Base-by-base conservation (phyloP, 139 green algal species). In the Picochlorum costavermella region DNA sequence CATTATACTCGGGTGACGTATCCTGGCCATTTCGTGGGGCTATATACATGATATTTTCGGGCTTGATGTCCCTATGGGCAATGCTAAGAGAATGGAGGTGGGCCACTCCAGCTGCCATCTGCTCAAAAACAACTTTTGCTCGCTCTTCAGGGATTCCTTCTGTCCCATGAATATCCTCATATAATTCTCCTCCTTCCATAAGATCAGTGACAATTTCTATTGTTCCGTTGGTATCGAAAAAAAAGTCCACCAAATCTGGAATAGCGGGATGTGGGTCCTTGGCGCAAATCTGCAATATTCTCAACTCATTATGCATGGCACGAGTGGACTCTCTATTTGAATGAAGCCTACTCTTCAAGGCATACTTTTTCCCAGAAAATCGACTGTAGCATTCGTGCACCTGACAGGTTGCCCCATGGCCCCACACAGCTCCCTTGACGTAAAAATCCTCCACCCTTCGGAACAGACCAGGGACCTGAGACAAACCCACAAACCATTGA, bases 1-100 rank as follows among this genome's bases (percentile, higher is more conserved):
- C 3, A 36, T n/a, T 8, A 3, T 59, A 14, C 12, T 28, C 57
- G 25, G 25, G 25, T 6, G 20, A 33, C 13, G 25, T 0, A 37
- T 33, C 50, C 46, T 20, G 5, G 9, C 17, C 16, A 53, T 28
- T 23, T 25, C 48, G 36, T 17, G 45, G 43, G 11, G 68, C 43
- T 14, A 56, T 4, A 28, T 75, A 75, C 69, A 75, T 75, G 8
- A 93, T 85, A 60, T 93, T 93, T 67, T 92, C 80, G 29, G 86
- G 86, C 67, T 94, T 94, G 33, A 94, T 74, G 71, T 94, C 86
- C 14, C 70, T 63, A 46, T 76, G 70, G 25, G 57, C 70, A n/a
- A 76, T 76, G 25, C 70, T 64, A 46, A 76, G 20, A 16, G 33
- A 68, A 64, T 76, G 70, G n/a, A 72, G 48, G 13, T 72, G 70